These are phyloP conservation scores for Mrakia frigida DNA, from an alignment of 768 basidiomycete genomes.

Conservation along the genomic window DNA sequence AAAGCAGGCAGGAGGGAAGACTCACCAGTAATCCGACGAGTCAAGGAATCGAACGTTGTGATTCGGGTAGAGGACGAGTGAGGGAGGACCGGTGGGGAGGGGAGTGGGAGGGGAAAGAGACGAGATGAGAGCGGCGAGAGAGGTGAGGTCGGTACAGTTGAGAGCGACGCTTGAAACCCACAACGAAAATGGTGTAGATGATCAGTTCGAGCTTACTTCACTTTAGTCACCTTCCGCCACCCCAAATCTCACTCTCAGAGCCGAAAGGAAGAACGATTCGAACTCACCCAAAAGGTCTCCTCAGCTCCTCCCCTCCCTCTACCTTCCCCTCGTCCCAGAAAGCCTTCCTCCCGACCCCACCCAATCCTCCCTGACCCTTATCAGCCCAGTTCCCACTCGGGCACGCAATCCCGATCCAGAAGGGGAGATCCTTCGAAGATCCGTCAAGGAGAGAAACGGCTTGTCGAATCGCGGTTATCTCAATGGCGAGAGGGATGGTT, in stretches of 20 bases:
- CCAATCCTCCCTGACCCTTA: constrained; percentile 26
- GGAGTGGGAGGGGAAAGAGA: constrained; percentile 1
- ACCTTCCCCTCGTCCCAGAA: constrained; percentile 24
- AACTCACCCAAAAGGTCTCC: constrained; percentile 25
- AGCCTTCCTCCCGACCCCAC: constrained; percentile 14
- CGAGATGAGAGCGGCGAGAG: constrained; percentile 12
- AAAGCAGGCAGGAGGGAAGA: not conserved
- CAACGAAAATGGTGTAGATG: not conserved
- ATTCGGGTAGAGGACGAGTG: constrained; percentile 30
- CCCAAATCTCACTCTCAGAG: no score
- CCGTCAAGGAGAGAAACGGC: constrained; percentile 52
- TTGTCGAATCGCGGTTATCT: constrained; percentile 59
- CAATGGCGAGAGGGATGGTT: constrained; percentile 64
- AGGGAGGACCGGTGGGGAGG: constrained; percentile 5
- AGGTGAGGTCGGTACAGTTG: constrained; percentile 29
- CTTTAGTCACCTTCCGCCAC: no score
- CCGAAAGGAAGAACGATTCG: not conserved
- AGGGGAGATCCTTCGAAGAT: constrained; percentile 7
- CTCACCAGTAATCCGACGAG: constrained; percentile 28
- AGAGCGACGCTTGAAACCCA: constrained; percentile 3
- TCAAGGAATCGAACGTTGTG: constrained; percentile 30
- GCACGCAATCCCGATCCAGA: constrained; percentile 27
- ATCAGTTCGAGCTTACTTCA: not conserved
- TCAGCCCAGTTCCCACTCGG: constrained; percentile 31
- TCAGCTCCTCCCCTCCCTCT: constrained; percentile 1